Evolutionary conservation across 2,329 filamentous ascomycete species (phyloP), one percentile per base, ranked within the genome.

Genomic region (Huntiella omanensis): DNA sequence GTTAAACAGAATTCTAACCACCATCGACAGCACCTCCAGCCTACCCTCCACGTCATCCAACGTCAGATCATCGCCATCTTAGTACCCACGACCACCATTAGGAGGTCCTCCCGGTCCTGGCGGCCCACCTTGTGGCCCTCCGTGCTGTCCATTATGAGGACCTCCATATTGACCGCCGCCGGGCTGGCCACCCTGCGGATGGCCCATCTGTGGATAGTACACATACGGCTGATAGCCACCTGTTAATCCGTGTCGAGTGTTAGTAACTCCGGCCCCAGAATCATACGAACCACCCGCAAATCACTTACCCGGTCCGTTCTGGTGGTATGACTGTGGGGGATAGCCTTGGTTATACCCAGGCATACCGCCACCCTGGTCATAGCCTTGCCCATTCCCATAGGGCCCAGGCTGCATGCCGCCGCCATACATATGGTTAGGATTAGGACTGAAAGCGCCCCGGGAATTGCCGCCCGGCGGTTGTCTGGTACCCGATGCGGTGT

Each of bases 401-500:
- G 52, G 59, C 35, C 55, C 58, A 19, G 60, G 55, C 46, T 63
- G 64, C 1, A 16, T 22, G 35, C 62, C 62, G 12, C 62, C 59
- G 16, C 60, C 61, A 51, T 64, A 65, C 3, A 53, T 54, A 50
- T 58, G 55, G 11, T 58, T 19, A 13, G 50, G 59, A 33, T 63
- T 19, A 13, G 50, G 59, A 33, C 63, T 63, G 59, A 64, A 28
- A 7, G 6, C 22, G 22, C 22, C 22, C 2, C 22, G 22, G 22
- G 22, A 10, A 10, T 7, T 28, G 22, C 22, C 22, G 22, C 22
- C 22, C 7, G 5, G 22, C 22, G 22, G 6, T 28, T 28, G 22
- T 10, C 75, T 74, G 54, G 78, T 80, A 63, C 95, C 87, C 49
- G 85, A 87, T 51, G 87, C 91, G 64, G 87, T 93, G 67, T 96